phyloP scores from a whole-genome alignment of 192 early-diverging fungal species.

The Coemansia sp. region DNA sequence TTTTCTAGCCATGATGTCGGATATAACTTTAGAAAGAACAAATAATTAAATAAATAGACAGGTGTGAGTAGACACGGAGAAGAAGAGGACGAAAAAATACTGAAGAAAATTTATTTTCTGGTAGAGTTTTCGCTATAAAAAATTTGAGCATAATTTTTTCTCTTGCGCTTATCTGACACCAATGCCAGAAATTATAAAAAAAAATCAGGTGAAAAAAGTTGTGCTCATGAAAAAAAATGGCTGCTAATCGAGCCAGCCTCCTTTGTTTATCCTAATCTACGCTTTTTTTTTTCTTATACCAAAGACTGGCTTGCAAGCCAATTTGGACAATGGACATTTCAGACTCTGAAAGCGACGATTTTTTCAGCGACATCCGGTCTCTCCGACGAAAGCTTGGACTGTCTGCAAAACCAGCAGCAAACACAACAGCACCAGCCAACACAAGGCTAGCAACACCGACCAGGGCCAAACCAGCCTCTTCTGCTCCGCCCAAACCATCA shows the following conservation, averaged over 20 bases:
- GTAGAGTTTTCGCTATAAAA: neutral
- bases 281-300: neutral
- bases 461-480: neutral
- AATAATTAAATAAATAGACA: slow-evolving; percentile 1
- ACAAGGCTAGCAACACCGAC: neutral
- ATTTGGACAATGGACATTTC: neutral
- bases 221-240: too few species aligned
- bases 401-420: slow-evolving; percentile 2
- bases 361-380: slow-evolving; percentile 39
- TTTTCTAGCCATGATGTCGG: slow-evolving; percentile 34
- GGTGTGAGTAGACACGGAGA: neutral
- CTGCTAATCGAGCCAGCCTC: too few species aligned
- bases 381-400: slow-evolving; percentile 38
- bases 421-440: neutral
- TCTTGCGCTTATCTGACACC: too few species aligned
- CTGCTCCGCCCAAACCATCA: neutral
- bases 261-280: neutral
- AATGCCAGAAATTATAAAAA: too few species aligned
- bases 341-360: slow-evolving; percentile 46
- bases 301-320: neutral
- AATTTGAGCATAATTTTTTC: neutral
- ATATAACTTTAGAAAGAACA: neutral
- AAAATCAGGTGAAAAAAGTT: too few species aligned
- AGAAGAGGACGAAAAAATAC: neutral
- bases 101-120: neutral